phyloP scores from a whole-genome alignment of 176 grass and related monocot species.

The Dactylis glomerata region DNA sequence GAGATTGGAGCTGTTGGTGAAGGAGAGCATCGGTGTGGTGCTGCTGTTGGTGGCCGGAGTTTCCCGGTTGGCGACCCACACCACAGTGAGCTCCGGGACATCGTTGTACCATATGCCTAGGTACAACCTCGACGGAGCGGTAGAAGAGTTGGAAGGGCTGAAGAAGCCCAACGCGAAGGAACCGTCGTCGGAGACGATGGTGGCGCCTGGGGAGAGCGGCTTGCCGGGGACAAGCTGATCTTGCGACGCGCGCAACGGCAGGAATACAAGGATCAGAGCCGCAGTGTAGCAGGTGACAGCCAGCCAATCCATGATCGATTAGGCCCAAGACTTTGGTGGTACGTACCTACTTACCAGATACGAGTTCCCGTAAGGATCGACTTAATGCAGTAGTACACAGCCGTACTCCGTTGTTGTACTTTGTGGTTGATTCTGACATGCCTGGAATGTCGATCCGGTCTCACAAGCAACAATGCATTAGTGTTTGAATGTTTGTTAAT shows the following conservation, averaged over 20 bases:
- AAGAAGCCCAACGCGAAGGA: slow-evolving; percentile 16
- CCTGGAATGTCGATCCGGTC: not conserved
- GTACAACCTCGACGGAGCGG: not conserved
- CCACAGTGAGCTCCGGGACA: not conserved
- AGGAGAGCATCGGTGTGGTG: not conserved
- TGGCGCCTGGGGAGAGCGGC: not conserved
- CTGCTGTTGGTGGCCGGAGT: not conserved
- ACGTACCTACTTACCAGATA: too few species aligned
- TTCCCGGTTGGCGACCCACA: slow-evolving; percentile 1
- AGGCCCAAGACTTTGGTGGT: not conserved
- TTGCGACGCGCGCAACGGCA: not conserved
- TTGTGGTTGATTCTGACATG: not conserved
- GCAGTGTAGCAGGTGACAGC: not conserved
- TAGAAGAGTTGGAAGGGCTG: not conserved
- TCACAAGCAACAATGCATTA: not conserved
- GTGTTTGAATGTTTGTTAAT: not conserved
- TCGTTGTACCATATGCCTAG: not conserved
- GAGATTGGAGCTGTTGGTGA: not conserved
- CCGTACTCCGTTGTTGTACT: not conserved
- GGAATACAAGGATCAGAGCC: not conserved
- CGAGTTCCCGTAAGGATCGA: too few species aligned
- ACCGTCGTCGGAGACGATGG: slow-evolving; percentile 1
- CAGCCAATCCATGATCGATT: not conserved
- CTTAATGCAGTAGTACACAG: not conserved
- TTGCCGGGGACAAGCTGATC: slow-evolving; percentile 14